Percentiles rank a stretch among this genome's conserved stretches.
These are phyloP conservation scores for Cenococcum geophilum DNA, from an alignment of 495 filamentous ascomycete genomes.

Conservation along the genomic window DNA sequence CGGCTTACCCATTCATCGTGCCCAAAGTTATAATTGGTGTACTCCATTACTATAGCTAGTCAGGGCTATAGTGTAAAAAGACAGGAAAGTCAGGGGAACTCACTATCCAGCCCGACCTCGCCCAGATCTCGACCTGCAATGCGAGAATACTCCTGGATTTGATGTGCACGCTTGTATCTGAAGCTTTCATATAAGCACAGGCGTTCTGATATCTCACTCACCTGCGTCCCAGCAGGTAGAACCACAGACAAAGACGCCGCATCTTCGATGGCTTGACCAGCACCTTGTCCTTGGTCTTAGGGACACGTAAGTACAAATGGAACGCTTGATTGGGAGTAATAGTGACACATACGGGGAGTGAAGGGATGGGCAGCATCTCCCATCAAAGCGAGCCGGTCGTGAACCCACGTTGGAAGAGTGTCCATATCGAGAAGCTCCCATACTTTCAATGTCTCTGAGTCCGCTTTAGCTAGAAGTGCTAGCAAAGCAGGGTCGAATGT, in stretches of 20 bases:
- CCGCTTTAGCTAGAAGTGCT: constrained; percentile 45
- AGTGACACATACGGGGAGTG: constrained; percentile 36
- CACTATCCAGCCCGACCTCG: constrained; percentile 33
- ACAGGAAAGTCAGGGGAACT: not conserved
- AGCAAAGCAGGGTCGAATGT: constrained; percentile 46
- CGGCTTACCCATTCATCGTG: constrained; percentile 47
- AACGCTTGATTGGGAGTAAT: not conserved
- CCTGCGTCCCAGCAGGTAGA: constrained; percentile 42
- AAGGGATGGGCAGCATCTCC: constrained; percentile 64
- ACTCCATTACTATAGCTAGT: constrained; percentile 41
- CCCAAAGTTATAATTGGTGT: constrained; percentile 52
- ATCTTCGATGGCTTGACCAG: constrained; percentile 47
- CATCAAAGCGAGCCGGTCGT: constrained; percentile 46
- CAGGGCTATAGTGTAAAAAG: not conserved
- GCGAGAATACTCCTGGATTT: constrained; percentile 52
- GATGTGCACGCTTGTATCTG: constrained; percentile 48
- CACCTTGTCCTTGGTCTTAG: constrained; percentile 38
- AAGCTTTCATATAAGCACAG: constrained; percentile 51
- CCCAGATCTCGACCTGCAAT: constrained; percentile 41
- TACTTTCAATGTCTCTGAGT: constrained; percentile 47
- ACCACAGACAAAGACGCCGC: constrained; percentile 50
- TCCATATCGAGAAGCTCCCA: constrained; percentile 58
- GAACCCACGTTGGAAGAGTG: constrained; percentile 48
- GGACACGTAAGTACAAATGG: constrained; percentile 10
- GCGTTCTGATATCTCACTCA: constrained; percentile 42